Conservation (phyloP, 1,284 basidiomycete genomes). For the Pterulicium gracile region DNA sequence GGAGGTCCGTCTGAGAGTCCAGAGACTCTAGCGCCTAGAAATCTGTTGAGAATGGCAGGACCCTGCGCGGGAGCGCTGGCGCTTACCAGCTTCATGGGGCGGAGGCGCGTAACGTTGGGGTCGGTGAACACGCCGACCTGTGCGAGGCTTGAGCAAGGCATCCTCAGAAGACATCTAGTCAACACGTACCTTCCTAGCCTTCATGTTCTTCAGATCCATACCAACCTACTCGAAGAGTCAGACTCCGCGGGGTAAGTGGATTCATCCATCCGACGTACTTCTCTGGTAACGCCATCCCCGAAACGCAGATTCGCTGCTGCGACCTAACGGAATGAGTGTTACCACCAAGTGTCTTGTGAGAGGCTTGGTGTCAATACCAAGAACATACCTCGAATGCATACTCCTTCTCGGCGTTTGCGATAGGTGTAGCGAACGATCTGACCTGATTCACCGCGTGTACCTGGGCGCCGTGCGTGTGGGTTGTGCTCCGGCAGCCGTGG, state of each 20-base stretch:
- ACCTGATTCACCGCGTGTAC: slow-evolving; percentile 47
- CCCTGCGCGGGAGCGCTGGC: not conserved
- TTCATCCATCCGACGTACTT: not conserved
- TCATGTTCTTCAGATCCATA: slow-evolving; percentile 89
- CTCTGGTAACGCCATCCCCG: slow-evolving; percentile 71
- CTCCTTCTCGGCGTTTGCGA: slow-evolving; percentile 72
- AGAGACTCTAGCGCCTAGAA: slow-evolving; percentile 67
- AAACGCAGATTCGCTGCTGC: slow-evolving; percentile 88
- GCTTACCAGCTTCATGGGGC: slow-evolving; percentile 73
- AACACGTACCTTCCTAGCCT: slow-evolving; percentile 57
- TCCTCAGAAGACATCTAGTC: slow-evolving; percentile 1
- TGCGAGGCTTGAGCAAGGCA: slow-evolving; percentile 13
- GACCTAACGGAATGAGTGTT: too few species aligned
- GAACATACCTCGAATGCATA: slow-evolving; percentile 85
- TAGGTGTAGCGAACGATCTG: slow-evolving; percentile 76
- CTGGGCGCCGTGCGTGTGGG: slow-evolving; percentile 27
- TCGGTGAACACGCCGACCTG: slow-evolving; percentile 95
- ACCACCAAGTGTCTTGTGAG: too few species aligned
- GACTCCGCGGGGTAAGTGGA: too few species aligned
- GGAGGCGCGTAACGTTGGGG: slow-evolving; percentile 71
- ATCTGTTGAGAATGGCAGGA: slow-evolving; percentile 1
- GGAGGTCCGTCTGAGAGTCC: slow-evolving; percentile 59
- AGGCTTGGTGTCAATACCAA: too few species aligned
- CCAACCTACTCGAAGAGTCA: slow-evolving; percentile 76
- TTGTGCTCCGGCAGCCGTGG: slow-evolving; percentile 46